Percentiles rank a stretch among this genome's conserved stretches.
Evolutionary conservation across 1,139 yeast genomes (phyloP).

Genomic region (Pichia sp.): DNA sequence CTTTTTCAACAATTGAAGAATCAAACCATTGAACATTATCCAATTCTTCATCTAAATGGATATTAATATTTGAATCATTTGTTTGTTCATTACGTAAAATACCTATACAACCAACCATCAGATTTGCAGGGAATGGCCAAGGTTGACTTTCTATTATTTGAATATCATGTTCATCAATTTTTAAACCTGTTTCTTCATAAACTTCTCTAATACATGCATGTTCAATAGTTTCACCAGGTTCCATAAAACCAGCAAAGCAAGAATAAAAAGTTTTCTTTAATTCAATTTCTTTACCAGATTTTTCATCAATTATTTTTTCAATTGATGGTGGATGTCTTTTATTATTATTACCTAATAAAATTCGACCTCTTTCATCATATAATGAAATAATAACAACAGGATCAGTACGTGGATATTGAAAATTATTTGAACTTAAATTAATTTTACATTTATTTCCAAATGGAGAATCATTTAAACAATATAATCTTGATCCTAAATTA

Average conservation of each 20-base stretch:
- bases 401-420: constrained; percentile 88
- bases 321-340: constrained; percentile 26
- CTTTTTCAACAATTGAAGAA: constrained; percentile 37
- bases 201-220: constrained; percentile 83
- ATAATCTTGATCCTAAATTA: constrained; percentile 77
- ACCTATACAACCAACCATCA: constrained; percentile 91
- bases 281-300: constrained; percentile 28
- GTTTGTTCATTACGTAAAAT: constrained; percentile 56
- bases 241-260: constrained; percentile 92
- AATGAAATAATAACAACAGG: constrained; percentile 81
- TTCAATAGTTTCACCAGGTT: constrained; percentile 89
- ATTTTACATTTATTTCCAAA: constrained; percentile 42
- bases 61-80: constrained; percentile 49
- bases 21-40: constrained; percentile 84
- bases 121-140: constrained; percentile 93
- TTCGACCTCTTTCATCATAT: constrained; percentile 55
- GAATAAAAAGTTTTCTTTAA: constrained; percentile 48
- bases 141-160: constrained; percentile 72
- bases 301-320: constrained; percentile 4
- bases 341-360: constrained; percentile 64
- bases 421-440: constrained; percentile 41
- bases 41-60: constrained; percentile 81
- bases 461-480: constrained; percentile 42
- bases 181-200: constrained; percentile 94
- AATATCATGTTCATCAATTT: constrained; percentile 41